Evolutionary conservation across 768 basidiomycete genomes (phyloP).

Genomic region (Boletus sp.): DNA sequence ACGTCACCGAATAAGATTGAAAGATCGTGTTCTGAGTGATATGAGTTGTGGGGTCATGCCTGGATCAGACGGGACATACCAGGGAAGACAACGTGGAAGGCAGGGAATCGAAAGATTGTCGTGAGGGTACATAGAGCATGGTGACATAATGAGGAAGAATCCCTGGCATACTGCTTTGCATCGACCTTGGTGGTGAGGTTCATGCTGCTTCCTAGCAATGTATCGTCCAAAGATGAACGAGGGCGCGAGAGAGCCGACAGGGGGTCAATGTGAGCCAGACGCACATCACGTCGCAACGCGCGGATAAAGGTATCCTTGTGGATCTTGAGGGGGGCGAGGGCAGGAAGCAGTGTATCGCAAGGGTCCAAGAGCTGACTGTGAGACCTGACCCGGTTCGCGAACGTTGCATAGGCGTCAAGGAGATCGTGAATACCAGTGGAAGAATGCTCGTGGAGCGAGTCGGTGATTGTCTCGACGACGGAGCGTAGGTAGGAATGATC

Average conservation of each 20-base stretch:
- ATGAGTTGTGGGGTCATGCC: neutral
- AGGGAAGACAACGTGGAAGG: conserved; percentile 44
- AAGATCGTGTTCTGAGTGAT: conserved; percentile 41
- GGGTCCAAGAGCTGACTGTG: conserved; percentile 6
- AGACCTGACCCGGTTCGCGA: conserved; percentile 43
- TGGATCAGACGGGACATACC: conserved; percentile 37
- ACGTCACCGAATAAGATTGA: conserved; percentile 42
- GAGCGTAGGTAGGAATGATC: conserved; percentile 36
- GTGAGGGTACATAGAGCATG: conserved; percentile 51
- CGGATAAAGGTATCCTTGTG: conserved; percentile 35
- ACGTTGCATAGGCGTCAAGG: conserved; percentile 56
- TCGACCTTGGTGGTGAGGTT: conserved; percentile 27
- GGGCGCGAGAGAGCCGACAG: conserved; percentile 18
- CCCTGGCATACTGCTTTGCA: conserved; percentile 38
- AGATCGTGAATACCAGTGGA: conserved; percentile 50
- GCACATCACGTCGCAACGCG: conserved; percentile 52
- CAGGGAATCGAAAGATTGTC: conserved; percentile 46
- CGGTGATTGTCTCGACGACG: conserved; percentile 44
- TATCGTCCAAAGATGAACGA: conserved; percentile 1
- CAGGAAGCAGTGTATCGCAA: conserved; percentile 8
- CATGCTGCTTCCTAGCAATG: neutral
- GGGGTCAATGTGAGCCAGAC: conserved; percentile 38
- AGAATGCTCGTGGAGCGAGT: conserved; percentile 40
- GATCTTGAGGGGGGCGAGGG: conserved; percentile 30
- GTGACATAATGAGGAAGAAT: conserved; percentile 47